Evolutionary conservation across 495 filamentous ascomycete species (phyloP), one percentile per base, ranked within the genome.

Genomic region (Xylaria bambusicola): DNA sequence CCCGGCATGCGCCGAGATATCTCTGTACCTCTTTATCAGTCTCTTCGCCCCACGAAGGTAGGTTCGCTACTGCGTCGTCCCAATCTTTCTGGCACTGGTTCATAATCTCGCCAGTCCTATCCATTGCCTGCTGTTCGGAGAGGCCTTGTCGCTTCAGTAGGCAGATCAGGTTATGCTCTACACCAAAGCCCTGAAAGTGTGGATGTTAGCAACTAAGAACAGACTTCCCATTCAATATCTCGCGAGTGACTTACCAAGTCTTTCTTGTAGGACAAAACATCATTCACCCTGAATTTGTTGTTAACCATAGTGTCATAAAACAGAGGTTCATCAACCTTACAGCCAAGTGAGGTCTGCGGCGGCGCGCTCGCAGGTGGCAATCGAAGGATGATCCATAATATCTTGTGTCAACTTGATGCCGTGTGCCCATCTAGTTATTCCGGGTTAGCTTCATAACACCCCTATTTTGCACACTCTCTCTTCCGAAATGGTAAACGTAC

Each of bases 241-340:
- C 29, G 5, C 3, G 9, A 23, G 3, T 12, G 2, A 38, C 42
- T 23, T 26, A 56, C 53, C 6, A 56, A 6, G 15, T 56, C 53
- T 23, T 56, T 56, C 17, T 42, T 20, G 9, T 23, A 48, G n/a
- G 53, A 56, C 15, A 56, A 29, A 35, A 56, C 29, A 20, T 56
- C 53, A 38, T 56, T 56, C 1, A 47, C 53, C 53, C 53, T 56
- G 27, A 0, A 24, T 17, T 24, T 26, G 2, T 56, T 48, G 36
- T 27, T 48, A 35, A 8, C 21, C 1, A 6, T 36, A 6, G 20
- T 1, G 40, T 8, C n/a, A 45, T 17, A 33, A 21, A n/a, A 35
- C 1, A 20, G n/a, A n/a, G n/a, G n/a, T n/a, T n/a, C n/a, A 3
- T n/a, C 8, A 7, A 6, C 13, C 53, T 27, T 40, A 56, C 53